Conservation (phyloP, 2,329 filamentous ascomycete species). For the Xylaria sp. region DNA sequence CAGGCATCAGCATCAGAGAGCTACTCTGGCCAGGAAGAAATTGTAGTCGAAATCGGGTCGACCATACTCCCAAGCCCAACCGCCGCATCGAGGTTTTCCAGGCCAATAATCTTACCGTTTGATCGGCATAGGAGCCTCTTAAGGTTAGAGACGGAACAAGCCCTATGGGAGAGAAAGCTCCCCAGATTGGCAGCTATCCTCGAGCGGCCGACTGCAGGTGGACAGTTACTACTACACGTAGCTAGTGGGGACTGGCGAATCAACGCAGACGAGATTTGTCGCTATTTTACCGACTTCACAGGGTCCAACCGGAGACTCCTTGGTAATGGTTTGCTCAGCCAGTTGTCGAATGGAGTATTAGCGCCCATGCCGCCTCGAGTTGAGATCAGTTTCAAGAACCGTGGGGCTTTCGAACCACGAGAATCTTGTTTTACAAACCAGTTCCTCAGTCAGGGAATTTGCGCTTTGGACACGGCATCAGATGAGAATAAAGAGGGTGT, state of each 20-base stretch:
- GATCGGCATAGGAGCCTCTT: background rate
- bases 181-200: background rate
- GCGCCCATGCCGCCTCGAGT: background rate
- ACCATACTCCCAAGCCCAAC: background rate
- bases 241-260: background rate
- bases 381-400: conserved; percentile 10
- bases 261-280: background rate
- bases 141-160: background rate
- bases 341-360: background rate
- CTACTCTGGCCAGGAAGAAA: background rate
- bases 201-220: background rate
- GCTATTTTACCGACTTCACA: background rate
- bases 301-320: background rate
- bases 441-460: background rate
- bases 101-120: background rate
- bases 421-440: background rate
- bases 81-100: background rate
- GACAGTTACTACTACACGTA: background rate
- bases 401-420: background rate
- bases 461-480: conserved; percentile 51
- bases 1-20: background rate
- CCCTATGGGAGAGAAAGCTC: background rate
- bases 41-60: background rate
- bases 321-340: background rate
- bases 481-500: conserved; percentile 46